Base-by-base conservation (phyloP, 306 rosid species). In the Canavalia gladiata region DNA sequence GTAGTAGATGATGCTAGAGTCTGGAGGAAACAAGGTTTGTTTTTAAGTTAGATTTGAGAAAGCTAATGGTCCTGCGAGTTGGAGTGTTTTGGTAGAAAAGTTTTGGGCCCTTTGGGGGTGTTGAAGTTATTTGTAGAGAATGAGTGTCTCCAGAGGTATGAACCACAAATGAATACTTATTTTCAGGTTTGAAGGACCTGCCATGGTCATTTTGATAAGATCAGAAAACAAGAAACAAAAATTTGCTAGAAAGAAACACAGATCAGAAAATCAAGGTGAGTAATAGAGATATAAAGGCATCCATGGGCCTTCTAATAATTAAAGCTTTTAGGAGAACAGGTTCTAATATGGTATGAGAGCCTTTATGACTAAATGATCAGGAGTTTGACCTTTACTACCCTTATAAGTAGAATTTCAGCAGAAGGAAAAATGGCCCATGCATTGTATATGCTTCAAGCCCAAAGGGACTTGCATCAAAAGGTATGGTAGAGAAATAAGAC, bases 261-360 rank as follows among this genome's bases (percentile, higher is more conserved):
- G 30, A 39, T 45, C 56, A 68, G 28, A 68, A 68, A 68, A 46
- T 68, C 28, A 46, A 68, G 57, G 73, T 12, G 70, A 13, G 12
- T 65, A 12, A 31, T 39, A 6, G 45, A 46, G 74, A 68, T 45
- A 11, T 68, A 29, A 46, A 68, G 34, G 34, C 51, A 66, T 41
- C 7, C 5, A 42, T 4, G 35, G 4, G 31, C 47, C 13, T 49
- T 49, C 45, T 47, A 31, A 39, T 56, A 41, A 39, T 25, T 73
- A 39, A 55, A 55, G 12, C 67, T 54, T 54, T 50, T 30, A 69
- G 6, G 45, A 25, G 65, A 72, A 34, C 51, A 39, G 62, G n/a
- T 29, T 47, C 50, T 35, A 72, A 35, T 35, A 72, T 0, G 29
- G 37, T 52, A n/a, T 35, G 30, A 46, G n/a, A 56, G 54, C 7